phyloP scores from a whole-genome alignment of 768 basidiomycete species.

The Trametes cinnabarina region DNA sequence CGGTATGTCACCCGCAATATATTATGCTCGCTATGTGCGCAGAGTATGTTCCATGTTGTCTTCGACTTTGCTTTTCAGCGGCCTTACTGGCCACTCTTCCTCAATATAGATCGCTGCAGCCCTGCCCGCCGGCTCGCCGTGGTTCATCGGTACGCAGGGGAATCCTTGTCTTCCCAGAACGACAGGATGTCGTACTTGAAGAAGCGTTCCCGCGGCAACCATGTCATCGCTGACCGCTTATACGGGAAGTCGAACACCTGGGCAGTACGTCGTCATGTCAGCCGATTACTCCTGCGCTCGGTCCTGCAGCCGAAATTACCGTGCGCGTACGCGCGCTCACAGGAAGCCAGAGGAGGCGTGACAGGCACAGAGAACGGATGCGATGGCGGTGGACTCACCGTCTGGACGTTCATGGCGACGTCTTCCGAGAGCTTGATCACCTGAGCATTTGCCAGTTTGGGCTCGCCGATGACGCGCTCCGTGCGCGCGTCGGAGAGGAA shows the following conservation, averaged over 20 bases:
- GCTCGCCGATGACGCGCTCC: constrained; percentile 42
- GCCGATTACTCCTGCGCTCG: not conserved
- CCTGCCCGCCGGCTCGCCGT: no score
- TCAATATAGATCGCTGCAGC: no score
- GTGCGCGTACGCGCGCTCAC: not conserved
- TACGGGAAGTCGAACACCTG: constrained; percentile 24
- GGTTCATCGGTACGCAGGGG: no score
- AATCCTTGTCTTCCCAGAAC: constrained; percentile 7
- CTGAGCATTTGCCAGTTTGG: constrained; percentile 32
- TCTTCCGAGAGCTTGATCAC: constrained; percentile 29
- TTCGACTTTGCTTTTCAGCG: no score
- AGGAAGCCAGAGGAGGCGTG: no score
- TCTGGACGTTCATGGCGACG: constrained; percentile 14
- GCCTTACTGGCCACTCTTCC: no score
- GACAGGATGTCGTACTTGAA: constrained; percentile 16
- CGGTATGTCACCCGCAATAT: no score
- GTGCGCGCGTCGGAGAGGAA: constrained; percentile 46
- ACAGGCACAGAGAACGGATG: not conserved
- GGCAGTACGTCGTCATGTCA: not conserved
- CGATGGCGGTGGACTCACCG: not conserved
- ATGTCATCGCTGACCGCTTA: constrained; percentile 23
- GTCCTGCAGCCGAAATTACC: not conserved
- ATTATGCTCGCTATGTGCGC: no score
- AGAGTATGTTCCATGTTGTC: no score
- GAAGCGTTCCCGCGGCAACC: constrained; percentile 20